phyloP scores from a whole-genome alignment of 1,284 basidiomycete species.

The Gymnopus androsaceus region DNA sequence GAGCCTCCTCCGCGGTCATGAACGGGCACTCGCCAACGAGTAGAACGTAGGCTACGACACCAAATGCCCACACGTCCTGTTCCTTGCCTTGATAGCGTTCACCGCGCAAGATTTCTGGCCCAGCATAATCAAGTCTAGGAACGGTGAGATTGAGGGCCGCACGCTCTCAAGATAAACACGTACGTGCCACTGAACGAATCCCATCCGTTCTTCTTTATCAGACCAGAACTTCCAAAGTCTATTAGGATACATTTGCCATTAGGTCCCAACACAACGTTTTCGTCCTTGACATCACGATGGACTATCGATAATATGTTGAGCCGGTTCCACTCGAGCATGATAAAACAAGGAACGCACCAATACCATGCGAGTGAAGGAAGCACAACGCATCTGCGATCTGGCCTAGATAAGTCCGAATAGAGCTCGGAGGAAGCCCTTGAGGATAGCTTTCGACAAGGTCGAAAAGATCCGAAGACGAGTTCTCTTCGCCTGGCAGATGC shows the following conservation, averaged over 20 bases:
- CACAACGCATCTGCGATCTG: slow-evolving; percentile 92
- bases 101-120: slow-evolving; percentile 93
- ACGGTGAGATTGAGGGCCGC: slow-evolving; percentile 21
- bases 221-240: slow-evolving; percentile 93
- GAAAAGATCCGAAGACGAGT: slow-evolving; percentile 83
- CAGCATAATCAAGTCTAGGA: slow-evolving; percentile 91
- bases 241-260: slow-evolving; percentile 86
- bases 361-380: slow-evolving; percentile 91
- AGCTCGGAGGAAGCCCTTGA: slow-evolving; percentile 76
- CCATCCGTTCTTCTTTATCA: slow-evolving; percentile 84
- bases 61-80: slow-evolving; percentile 98
- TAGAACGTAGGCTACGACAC: slow-evolving; percentile 96
- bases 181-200: slow-evolving; percentile 95
- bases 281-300: slow-evolving; percentile 98
- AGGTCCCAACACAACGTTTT: slow-evolving; percentile 87
- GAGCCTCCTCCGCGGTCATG: slow-evolving; percentile 82
- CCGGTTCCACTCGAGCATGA: not conserved
- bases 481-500: slow-evolving; percentile 47
- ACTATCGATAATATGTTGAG: slow-evolving; percentile 49
- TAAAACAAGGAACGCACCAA: slow-evolving; percentile 50
- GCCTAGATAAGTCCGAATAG: slow-evolving; percentile 85
- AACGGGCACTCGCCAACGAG: slow-evolving; percentile 96
- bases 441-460: slow-evolving; percentile 93
- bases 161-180: slow-evolving; percentile 33
- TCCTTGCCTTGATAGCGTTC: slow-evolving; percentile 95